These are phyloP conservation scores for Hysterangium stoloniferum DNA, from an alignment of 768 basidiomycete species.

Conservation along the genomic window DNA sequence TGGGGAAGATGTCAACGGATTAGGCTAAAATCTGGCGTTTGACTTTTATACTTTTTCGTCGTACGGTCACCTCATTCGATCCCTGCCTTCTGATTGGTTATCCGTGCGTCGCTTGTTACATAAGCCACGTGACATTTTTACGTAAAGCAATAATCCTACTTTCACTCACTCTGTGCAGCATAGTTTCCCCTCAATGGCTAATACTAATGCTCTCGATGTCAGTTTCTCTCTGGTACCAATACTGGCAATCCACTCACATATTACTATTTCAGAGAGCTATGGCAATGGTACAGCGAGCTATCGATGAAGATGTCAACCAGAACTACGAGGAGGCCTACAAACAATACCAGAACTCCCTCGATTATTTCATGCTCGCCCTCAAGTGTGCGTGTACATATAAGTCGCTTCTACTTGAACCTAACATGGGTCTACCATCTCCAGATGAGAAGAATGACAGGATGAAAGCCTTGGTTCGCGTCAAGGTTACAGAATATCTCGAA, in stretches of 20 bases:
- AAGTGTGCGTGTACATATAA: too few relatives aligned
- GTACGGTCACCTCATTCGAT: slow-evolving; percentile 1
- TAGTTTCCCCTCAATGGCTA: slow-evolving; percentile 1
- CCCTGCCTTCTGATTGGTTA: neutral
- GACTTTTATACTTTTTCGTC: neutral
- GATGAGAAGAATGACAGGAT: slow-evolving; percentile 95
- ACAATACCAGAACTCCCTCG: slow-evolving; percentile 88
- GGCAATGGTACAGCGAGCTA: slow-evolving; percentile 86
- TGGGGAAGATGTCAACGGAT: too few relatives aligned
- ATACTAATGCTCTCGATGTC: slow-evolving; percentile 10
- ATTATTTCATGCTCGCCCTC: slow-evolving; percentile 97
- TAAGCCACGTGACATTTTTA: neutral
- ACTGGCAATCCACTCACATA: neutral
- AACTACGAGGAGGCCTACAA: slow-evolving; percentile 95
- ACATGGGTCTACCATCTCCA: slow-evolving; percentile 20
- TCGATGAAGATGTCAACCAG: slow-evolving; percentile 86
- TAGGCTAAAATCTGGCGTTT: neutral
- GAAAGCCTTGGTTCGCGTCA: slow-evolving; percentile 73
- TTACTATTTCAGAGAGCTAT: slow-evolving; percentile 57
- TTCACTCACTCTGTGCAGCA: neutral
- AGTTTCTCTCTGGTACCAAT: neutral
- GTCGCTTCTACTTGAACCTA: slow-evolving; percentile 18
- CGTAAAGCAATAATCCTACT: neutral
- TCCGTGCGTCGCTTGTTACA: neutral
- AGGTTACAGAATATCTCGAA: slow-evolving; percentile 86